Evolutionary conservation across 768 basidiomycete genomes (phyloP).

Genomic region (Leccinum aurantiacum): DNA sequence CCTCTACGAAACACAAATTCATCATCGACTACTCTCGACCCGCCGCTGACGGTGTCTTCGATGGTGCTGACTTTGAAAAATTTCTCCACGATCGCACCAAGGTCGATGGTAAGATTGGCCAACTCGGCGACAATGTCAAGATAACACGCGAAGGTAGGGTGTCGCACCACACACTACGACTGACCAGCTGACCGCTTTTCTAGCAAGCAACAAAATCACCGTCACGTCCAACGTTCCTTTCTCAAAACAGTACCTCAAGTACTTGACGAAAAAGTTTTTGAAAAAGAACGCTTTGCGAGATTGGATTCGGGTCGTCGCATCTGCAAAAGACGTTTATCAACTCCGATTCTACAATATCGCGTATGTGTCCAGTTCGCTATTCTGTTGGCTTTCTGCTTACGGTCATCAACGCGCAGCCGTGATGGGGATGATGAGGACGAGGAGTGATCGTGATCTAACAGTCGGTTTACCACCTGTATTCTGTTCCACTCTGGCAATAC

Average conservation of each 20-base stretch:
- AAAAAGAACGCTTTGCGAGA: constrained; percentile 96
- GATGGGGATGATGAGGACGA: constrained; percentile 58
- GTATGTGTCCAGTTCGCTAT: constrained; percentile 42
- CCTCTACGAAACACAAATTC: constrained; percentile 71
- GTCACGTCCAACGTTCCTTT: constrained; percentile 85
- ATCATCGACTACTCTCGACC: constrained; percentile 85
- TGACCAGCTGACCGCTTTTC: constrained; percentile 4
- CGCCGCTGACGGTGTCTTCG: constrained; percentile 61
- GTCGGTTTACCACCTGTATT: neutral
- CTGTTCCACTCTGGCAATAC: constrained; percentile 11
- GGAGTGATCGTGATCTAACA: constrained; percentile 33
- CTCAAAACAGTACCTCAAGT: constrained; percentile 98
- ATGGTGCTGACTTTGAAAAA: constrained; percentile 73
- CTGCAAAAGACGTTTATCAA: constrained; percentile 90
- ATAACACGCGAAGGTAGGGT: constrained; percentile 76
- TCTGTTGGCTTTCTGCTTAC: neutral
- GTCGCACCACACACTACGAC: constrained; percentile 20
- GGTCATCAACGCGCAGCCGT: constrained; percentile 29
- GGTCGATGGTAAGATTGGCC: constrained; percentile 88
- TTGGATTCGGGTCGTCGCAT: constrained; percentile 97
- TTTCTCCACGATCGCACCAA: constrained; percentile 94
- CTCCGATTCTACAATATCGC: constrained; percentile 94
- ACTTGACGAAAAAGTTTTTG: constrained; percentile 98
- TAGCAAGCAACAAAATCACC: constrained; percentile 79
- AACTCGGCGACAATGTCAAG: constrained; percentile 88